Base-by-base conservation (phyloP, 2,329 filamentous ascomycete genomes). In the Monosporascus sp. region DNA sequence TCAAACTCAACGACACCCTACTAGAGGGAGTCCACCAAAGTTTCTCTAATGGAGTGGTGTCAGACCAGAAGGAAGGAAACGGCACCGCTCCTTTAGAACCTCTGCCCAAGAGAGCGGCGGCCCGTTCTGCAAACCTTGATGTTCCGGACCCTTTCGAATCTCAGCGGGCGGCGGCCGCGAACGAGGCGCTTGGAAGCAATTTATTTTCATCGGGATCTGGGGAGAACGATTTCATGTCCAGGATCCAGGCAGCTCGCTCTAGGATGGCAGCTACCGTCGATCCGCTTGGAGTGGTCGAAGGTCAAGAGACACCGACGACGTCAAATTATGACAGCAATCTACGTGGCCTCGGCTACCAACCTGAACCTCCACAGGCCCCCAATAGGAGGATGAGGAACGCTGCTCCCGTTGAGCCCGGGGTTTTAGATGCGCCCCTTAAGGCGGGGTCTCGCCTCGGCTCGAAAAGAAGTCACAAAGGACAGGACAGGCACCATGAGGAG, bases 1-100 rank as follows among this genome's bases (percentile, higher is more conserved):
- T 96, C 74, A 90, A 86, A 67, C 74, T 88, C 62, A 90, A 81
- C 55, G 80, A 83, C 20, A 56, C 67, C 7, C 67, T 84, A 37
- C 59, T 78, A 36, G 76, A 77, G 39, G 73, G 72, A 49, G 76
- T 83, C 51, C 75, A 77, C 49, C 65, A 64, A 11, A 72, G 74
- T 6, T 59, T 60, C 4, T 55, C 56, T 50, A 60, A 67, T 66
- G 55, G 64, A 54, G 45, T 65, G 36, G 59, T 62, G 18, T 57
- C 60, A n/a, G 73, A 75, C 49, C 66, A 67, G 41, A 74, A 69
- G 57, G 73, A 75, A 44, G 69, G 62, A 44, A 59, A 61, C 22
- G 48, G 65, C 17, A 54, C 67, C 5, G 71, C 70, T 18, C 62
- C 67, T 9, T 59, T 70, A 25, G 77, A 81, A 25, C 66, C 70